Base-by-base conservation (phyloP, 306 rosid species). In the Lathyrus oleraceus region DNA sequence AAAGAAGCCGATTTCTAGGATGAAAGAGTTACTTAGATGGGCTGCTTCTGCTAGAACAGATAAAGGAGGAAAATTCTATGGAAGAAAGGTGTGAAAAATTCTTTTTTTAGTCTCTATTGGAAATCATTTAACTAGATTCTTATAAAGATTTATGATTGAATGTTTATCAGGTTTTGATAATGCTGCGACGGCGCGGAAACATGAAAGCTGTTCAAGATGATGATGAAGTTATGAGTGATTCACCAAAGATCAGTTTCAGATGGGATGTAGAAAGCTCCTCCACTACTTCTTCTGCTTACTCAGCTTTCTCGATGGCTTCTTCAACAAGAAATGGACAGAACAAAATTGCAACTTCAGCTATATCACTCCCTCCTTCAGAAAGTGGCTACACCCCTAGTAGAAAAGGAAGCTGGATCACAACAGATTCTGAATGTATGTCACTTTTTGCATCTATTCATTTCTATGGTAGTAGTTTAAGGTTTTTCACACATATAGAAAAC, bases 21-120 rank as follows among this genome's bases (percentile, higher is more conserved):
- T 94, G 95, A 94, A 91, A 75, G 95, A 94, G 87, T 81, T 94
- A 0, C 76, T 91, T 59, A 86, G 95, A 83, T 91, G 99, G 99
- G 96, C 91, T 47, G 82, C 91, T 15, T 77, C 88, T 66, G 74
- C 87, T n/a, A 94, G 81, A 77, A 66, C 96, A 69, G 96, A 89
- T 39, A 94, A 77, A 75, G 90, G 86, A 45, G 86, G 83, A 17
- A 91, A 86, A 70, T 79, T 80, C 75, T 67, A 79, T 56, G 85
- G 85, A 28, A 74, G 77, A 70, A 94, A 86, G 96, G 99, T 53
- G 30, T 5, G 8, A 1, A 30, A 5, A 5, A 53, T 53, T 52
- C 30, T 20, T 49, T 16, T 10, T 42, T 42, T 42, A 3, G n/a
- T 12, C 47, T 42, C 1, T 11, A 42, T 42, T 42, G 39, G 5